Conservation (phyloP, 176 grass and related monocot species). For the Alopecurus myosuroides region DNA sequence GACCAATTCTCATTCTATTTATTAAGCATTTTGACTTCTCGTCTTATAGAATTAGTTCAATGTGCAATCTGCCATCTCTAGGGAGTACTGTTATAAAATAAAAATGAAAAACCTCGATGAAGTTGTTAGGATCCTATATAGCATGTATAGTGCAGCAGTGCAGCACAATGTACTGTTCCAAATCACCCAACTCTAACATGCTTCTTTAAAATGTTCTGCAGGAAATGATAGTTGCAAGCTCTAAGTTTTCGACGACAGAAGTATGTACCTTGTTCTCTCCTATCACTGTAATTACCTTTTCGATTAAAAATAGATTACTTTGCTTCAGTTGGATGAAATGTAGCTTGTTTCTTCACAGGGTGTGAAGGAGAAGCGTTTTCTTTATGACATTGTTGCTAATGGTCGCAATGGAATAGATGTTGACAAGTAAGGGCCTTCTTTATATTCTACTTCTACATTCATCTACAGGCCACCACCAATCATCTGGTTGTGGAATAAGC, state of each 20-base stretch:
- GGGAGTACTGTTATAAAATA: background rate
- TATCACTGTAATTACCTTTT: background rate
- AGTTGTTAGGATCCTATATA: background rate
- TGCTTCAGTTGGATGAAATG: conserved; percentile 20
- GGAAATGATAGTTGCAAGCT: conserved; percentile 93
- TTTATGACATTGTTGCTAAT: conserved; percentile 99
- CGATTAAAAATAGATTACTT: background rate
- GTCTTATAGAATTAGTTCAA: background rate
- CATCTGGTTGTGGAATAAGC: conserved; percentile 30
- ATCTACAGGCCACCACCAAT: background rate
- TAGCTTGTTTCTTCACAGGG: conserved; percentile 41
- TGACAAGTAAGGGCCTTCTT: conserved; percentile 67
- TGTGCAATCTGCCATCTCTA: background rate
- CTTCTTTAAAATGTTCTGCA: conserved; percentile 23
- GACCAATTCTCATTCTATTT: background rate
- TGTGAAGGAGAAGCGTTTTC: conserved; percentile 76
- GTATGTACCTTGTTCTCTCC: conserved; percentile 41
- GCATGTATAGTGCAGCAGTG: background rate
- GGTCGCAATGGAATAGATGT: conserved; percentile 97
- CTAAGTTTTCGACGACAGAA: conserved; percentile 36
- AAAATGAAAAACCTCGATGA: background rate
- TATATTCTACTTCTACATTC: conserved; percentile 5
- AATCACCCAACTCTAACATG: background rate
- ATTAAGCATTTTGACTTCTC: background rate
- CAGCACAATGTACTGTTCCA: background rate